These are phyloP conservation scores for Veloporphyrellus conicus DNA, from an alignment of 1,284 basidiomycete genomes.

Conservation along the genomic window DNA sequence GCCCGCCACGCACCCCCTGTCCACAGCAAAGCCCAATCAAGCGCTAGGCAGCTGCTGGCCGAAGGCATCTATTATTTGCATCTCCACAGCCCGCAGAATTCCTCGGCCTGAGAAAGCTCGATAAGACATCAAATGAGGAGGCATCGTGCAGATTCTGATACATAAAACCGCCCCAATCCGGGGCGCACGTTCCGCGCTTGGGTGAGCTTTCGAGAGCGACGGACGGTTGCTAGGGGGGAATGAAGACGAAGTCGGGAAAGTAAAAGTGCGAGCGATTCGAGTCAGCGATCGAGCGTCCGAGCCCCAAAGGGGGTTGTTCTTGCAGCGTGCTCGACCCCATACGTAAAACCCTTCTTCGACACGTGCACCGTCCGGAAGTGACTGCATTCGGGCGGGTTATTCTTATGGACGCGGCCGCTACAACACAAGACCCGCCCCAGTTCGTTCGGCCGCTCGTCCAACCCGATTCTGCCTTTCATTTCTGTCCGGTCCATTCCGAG, in stretches of 20 bases:
- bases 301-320: conserved; percentile 22
- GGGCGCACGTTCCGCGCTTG: conserved; percentile 11
- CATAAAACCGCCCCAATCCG: conserved; percentile 22
- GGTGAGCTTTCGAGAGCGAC: conserved; percentile 6
- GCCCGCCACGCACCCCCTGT: conserved; percentile 17
- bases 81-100: conserved; percentile 25
- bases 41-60: conserved; percentile 12
- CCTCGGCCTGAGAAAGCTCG: conserved; percentile 23
- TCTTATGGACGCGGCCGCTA: conserved; percentile 12
- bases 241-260: conserved; percentile 16
- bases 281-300: conserved; percentile 29
- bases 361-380: conserved; percentile 29
- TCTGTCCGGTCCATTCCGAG: conserved; percentile 13
- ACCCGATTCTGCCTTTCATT: conserved; percentile 8
- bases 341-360: conserved; percentile 24
- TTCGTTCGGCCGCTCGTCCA: conserved; percentile 9
- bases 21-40: conserved; percentile 19
- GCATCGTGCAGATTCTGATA: not conserved
- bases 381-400: conserved; percentile 11
- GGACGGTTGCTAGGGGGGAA: conserved; percentile 26
- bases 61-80: conserved; percentile 23
- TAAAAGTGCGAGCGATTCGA: conserved; percentile 17
- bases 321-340: conserved; percentile 21
- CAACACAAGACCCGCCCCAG: conserved; percentile 18
- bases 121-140: conserved; percentile 15